Evolutionary conservation across 345 rosid species (phyloP).

Genomic region (Linum trigynum): DNA sequence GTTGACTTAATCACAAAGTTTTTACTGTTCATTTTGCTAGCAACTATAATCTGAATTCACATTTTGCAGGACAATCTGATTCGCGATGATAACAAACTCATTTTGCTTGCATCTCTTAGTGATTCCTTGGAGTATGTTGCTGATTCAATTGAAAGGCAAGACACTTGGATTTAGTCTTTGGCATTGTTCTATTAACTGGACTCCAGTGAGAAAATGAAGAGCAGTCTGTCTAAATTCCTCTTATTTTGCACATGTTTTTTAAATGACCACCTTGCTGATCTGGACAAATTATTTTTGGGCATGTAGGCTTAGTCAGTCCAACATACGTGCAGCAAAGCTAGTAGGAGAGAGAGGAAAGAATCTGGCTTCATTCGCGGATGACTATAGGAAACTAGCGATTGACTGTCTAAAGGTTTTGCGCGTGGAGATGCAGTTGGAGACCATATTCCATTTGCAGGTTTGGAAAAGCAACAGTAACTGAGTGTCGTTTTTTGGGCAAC

Average conservation of each 20-base stretch:
- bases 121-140: conserved; percentile 96
- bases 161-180: not conserved
- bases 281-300: conserved; percentile 6
- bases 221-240: too few species aligned
- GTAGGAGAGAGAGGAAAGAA: conserved; percentile 45
- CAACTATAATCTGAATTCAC: not conserved
- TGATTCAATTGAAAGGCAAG: conserved; percentile 95
- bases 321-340: conserved; percentile 40
- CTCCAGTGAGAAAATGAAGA: conserved; percentile 1
- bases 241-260: not conserved
- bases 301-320: conserved; percentile 64
- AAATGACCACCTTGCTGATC: conserved; percentile 9
- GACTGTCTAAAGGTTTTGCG: conserved; percentile 95
- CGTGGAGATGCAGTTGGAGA: conserved; percentile 96
- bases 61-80: conserved; percentile 80
- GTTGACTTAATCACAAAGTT: too few species aligned
- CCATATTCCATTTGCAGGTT: conserved; percentile 92
- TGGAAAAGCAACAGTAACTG: conserved; percentile 13
- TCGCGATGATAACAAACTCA: conserved; percentile 84
- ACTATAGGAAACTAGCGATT: conserved; percentile 86
- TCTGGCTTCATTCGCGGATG: conserved; percentile 75
- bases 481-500: not conserved
- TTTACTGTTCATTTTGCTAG: too few species aligned
- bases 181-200: conserved; percentile 7
- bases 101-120: conserved; percentile 90